A percentile compares a stretch with the other conserved stretches of the same genome.
phyloP scores from a whole-genome alignment of 306 rosid species.

The Quercus dentata region DNA sequence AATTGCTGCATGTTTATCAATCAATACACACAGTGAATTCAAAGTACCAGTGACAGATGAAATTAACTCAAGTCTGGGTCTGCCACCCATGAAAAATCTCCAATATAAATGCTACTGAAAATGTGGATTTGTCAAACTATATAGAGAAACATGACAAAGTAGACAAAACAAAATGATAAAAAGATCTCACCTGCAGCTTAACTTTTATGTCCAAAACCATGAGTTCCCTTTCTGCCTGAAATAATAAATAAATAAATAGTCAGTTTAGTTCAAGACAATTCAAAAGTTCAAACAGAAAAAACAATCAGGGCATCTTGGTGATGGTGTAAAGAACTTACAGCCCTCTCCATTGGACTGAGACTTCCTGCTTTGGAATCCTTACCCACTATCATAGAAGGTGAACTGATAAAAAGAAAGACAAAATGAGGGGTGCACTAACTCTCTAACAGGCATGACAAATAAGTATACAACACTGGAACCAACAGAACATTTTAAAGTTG shows the following conservation, averaged over 20 bases:
- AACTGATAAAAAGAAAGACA: constrained; percentile 26
- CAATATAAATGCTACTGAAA: not conserved
- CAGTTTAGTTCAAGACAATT: constrained; percentile 9
- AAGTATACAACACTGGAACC: constrained; percentile 4
- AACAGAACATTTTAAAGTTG: constrained; percentile 1
- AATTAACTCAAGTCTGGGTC: not conserved
- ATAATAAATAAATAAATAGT: not conserved
- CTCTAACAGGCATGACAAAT: constrained; percentile 13
- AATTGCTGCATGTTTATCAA: not conserved
- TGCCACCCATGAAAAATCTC: not conserved
- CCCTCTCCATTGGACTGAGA: constrained; percentile 91
- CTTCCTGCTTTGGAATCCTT: constrained; percentile 70
- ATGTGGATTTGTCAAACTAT: not conserved
- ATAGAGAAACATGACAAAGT: not conserved
- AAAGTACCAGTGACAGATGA: not conserved
- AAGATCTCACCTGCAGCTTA: constrained; percentile 78
- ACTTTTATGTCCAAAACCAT: constrained; percentile 98
- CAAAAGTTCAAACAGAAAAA: constrained; percentile 8
- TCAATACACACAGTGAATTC: not conserved
- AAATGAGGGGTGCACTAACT: constrained; percentile 14
- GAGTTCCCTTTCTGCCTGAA: constrained; percentile 95
- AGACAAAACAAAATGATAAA: constrained; percentile 9
- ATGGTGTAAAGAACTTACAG: constrained; percentile 55
- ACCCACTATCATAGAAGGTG: constrained; percentile 50
- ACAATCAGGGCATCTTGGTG: constrained; percentile 3